A percentile compares a stretch with the other conserved stretches of the same genome.
phyloP scores from a whole-genome alignment of 2,329 filamentous ascomycete genomes.

The Talaromyces sp. region DNA sequence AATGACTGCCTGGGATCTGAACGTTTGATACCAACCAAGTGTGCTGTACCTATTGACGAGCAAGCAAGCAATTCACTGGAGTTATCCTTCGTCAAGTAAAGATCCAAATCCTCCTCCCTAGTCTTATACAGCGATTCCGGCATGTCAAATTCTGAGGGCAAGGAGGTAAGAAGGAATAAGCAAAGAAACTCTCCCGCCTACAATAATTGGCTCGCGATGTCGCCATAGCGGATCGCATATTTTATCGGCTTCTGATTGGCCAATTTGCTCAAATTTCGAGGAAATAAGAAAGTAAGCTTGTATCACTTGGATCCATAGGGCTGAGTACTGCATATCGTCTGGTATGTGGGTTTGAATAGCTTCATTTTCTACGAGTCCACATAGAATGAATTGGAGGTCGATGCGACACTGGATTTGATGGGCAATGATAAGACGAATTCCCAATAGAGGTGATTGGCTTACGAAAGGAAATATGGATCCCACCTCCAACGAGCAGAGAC shows the following conservation, averaged over 20 bases:
- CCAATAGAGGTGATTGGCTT: not conserved
- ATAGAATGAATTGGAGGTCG: not conserved
- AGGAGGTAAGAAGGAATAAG: not conserved
- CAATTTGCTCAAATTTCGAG: not conserved
- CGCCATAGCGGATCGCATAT: conserved; percentile 16
- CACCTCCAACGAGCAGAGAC: not conserved
- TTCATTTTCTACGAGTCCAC: not conserved
- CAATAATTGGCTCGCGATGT: conserved; percentile 17
- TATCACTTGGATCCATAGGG: conserved; percentile 8
- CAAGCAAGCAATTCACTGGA: conserved; percentile 2
- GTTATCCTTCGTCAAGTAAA: not conserved
- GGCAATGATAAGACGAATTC: not conserved
- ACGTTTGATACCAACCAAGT: conserved; percentile 9
- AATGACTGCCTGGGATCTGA: conserved; percentile 3
- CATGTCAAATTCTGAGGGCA: not conserved
- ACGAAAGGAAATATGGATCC: not conserved
- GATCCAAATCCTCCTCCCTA: not conserved
- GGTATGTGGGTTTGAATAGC: not conserved
- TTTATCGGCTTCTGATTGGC: not conserved
- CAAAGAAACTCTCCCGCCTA: not conserved
- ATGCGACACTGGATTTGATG: not conserved
- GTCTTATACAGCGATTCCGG: not conserved
- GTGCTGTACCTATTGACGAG: not conserved
- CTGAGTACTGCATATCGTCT: not conserved
- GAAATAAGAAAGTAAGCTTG: conserved; percentile 9